These are phyloP conservation scores for Dendrostoma leiphaemia DNA, from an alignment of 2,329 filamentous ascomycete genomes.

Conservation along the genomic window DNA sequence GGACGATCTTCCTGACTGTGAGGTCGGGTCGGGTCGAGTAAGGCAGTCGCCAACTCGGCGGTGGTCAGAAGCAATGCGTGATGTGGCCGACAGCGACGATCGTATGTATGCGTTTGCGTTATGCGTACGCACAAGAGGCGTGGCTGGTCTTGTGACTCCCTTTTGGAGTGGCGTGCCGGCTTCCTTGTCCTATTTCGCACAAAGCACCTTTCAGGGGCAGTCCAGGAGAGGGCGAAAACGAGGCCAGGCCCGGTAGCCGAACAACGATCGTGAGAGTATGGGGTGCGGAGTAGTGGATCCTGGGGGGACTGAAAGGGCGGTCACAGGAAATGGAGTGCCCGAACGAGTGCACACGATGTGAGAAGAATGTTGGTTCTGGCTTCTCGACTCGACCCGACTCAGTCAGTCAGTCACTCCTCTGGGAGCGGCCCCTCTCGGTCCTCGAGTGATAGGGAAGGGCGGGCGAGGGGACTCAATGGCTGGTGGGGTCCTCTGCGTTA, in stretches of 20 bases:
- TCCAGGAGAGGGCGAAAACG: background rate
- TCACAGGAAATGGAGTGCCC: conserved; percentile 9
- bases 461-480: no score
- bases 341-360: background rate
- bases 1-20: no score
- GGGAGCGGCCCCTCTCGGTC: no score
- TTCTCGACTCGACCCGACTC: no score
- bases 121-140: background rate
- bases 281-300: background rate
- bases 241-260: background rate
- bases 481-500: no score
- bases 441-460: background rate
- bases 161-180: background rate
- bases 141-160: background rate
- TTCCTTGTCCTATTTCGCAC: background rate
- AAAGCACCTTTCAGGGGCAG: background rate
- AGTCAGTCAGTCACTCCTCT: no score
- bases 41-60: background rate
- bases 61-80: background rate
- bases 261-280: conserved; percentile 5
- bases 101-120: background rate
- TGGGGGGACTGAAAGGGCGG: conserved; percentile 13
- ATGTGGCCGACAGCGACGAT: background rate
- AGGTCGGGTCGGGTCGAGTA: background rate
- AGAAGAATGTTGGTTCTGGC: background rate